Evolutionary conservation across 148 eudicot species (phyloP).

Genomic region (Vaccinium myrtillus): DNA sequence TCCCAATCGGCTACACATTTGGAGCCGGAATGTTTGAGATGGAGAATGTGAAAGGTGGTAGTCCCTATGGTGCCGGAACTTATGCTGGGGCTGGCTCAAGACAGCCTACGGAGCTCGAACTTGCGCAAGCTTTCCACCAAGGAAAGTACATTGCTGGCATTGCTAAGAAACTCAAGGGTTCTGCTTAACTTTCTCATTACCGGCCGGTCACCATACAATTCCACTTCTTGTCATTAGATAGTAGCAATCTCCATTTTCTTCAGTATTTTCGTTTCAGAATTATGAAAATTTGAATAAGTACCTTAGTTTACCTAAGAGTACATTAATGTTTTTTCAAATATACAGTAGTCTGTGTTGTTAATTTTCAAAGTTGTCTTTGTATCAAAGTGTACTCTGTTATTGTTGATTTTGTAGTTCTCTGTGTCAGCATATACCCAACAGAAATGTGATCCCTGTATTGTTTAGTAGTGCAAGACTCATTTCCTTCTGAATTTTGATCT

Average conservation of each 20-base stretch:
- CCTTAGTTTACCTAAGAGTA: neutral
- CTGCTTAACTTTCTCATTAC: slow-evolving; percentile 28
- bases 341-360: neutral
- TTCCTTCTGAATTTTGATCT: neutral
- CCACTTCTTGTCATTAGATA: neutral
- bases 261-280: neutral
- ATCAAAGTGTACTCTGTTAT: neutral
- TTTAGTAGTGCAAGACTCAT: neutral
- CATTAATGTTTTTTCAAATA: neutral
- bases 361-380: neutral
- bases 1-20: slow-evolving; percentile 75
- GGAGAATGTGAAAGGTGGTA: slow-evolving; percentile 68
- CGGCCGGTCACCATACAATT: neutral
- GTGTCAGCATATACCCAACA: neutral
- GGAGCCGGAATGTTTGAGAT: slow-evolving; percentile 90
- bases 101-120: slow-evolving; percentile 70
- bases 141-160: slow-evolving; percentile 66
- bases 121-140: slow-evolving; percentile 70
- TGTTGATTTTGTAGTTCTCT: neutral
- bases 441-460: neutral
- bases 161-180: slow-evolving; percentile 64
- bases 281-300: neutral
- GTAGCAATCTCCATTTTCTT: neutral
- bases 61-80: slow-evolving; percentile 77
- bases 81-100: slow-evolving; percentile 70